Conservation (phyloP, 1,284 basidiomycete species). For the Phellopilus nigrolimitatus region DNA sequence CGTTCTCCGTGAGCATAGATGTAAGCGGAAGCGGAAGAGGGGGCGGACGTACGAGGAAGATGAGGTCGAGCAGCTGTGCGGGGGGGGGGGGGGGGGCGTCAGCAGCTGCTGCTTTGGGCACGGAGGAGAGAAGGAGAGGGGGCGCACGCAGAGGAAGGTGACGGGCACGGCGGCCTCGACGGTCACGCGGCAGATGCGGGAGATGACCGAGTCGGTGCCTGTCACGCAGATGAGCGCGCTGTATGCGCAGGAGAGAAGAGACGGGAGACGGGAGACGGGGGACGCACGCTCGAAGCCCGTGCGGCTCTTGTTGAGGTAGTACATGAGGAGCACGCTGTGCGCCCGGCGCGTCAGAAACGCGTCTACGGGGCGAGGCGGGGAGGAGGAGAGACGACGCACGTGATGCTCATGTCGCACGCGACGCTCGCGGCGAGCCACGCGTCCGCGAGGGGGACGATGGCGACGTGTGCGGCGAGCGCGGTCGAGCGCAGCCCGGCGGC, state of each 20-base stretch:
- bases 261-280: slow-evolving; percentile 1
- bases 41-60: slow-evolving; percentile 6
- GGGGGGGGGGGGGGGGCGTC: neutral
- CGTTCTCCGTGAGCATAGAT: neutral
- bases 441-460: slow-evolving; percentile 12
- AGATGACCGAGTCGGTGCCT: slow-evolving; percentile 15
- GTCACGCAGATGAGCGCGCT: neutral
- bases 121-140: neutral
- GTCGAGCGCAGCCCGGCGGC: neutral
- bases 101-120: too few relatives aligned
- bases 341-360: neutral
- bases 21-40: neutral
- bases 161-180: slow-evolving; percentile 14
- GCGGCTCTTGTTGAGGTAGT: slow-evolving; percentile 13
- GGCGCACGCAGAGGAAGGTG: slow-evolving; percentile 12
- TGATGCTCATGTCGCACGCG: slow-evolving; percentile 11
- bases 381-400: neutral
- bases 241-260: neutral
- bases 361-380: neutral
- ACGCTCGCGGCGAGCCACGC: slow-evolving; percentile 11
- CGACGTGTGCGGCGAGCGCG: slow-evolving; percentile 1
- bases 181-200: slow-evolving; percentile 9
- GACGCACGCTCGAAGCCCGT: slow-evolving; percentile 13
- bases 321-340: slow-evolving; percentile 2
- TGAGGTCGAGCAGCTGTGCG: slow-evolving; percentile 8